Percentiles rank a stretch among this genome's conserved stretches.
These are phyloP conservation scores for Leishmania major DNA, from an alignment of 208 protist species.

Conservation along the genomic window DNA sequence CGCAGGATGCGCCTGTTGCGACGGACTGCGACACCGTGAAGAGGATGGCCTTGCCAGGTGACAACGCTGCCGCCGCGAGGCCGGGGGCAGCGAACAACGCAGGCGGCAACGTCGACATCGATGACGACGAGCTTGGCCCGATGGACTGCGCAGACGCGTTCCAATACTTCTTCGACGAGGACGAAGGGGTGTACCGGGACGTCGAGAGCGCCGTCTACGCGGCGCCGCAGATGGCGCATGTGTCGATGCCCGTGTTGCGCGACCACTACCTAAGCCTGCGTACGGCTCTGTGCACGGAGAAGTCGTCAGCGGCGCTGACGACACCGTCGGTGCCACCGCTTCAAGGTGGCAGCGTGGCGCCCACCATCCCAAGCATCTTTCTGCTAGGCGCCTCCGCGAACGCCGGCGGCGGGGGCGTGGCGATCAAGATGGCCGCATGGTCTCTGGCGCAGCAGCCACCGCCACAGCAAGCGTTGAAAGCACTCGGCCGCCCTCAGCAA, in stretches of 20 bases:
- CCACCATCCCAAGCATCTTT: background rate
- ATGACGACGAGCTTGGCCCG: constrained; percentile 32
- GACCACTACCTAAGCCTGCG: constrained; percentile 20
- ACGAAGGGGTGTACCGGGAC: constrained; percentile 20
- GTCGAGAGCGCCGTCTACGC: constrained; percentile 41
- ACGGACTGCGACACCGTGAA: background rate
- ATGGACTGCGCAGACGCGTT: constrained; percentile 65
- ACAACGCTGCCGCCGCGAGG: background rate
- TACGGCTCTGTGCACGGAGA: background rate
- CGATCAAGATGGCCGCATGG: background rate
- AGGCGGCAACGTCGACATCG: background rate
- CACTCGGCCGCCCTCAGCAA: background rate
- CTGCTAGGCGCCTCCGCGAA: background rate
- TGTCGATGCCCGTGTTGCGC: background rate
- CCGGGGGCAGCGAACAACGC: background rate
- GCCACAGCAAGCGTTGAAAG: background rate
- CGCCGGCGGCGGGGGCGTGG: background rate
- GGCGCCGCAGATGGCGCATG: constrained; percentile 18
- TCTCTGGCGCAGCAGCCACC: background rate
- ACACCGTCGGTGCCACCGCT: too few relatives aligned
- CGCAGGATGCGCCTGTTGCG: background rate
- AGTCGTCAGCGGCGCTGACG: background rate
- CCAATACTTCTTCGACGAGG: constrained; percentile 37
- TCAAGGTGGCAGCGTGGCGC: background rate
- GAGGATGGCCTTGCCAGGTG: background rate